Evolutionary conservation across 352 stramenopile genomes (phyloP).

Genomic region (Phytophthora ohioensis): DNA sequence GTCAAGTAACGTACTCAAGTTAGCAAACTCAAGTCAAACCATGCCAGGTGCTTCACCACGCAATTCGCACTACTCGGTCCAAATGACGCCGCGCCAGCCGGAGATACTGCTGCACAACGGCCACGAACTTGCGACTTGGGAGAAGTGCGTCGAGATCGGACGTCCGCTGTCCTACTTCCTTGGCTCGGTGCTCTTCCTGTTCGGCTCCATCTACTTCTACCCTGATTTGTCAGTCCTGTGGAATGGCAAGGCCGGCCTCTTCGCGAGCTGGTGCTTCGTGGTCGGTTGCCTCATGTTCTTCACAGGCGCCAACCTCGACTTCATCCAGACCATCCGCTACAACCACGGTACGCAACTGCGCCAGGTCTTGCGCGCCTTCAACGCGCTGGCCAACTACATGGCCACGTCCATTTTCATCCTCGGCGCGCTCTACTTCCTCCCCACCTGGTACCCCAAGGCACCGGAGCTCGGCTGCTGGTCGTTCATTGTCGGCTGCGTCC

Average conservation of each 20-base stretch:
- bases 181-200: slow-evolving; percentile 76
- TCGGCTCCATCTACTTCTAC: slow-evolving; percentile 87
- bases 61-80: slow-evolving; percentile 39
- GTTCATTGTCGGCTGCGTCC: slow-evolving; percentile 76
- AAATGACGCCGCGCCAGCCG: slow-evolving; percentile 33
- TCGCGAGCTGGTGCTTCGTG: slow-evolving; percentile 76
- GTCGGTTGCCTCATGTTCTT: slow-evolving; percentile 80
- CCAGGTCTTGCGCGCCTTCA: slow-evolving; percentile 71
- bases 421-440: slow-evolving; percentile 83
- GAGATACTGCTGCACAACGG: slow-evolving; percentile 26
- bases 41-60: slow-evolving; percentile 42
- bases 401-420: slow-evolving; percentile 79
- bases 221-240: slow-evolving; percentile 73
- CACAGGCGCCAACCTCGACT: slow-evolving; percentile 73
- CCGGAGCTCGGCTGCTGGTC: slow-evolving; percentile 76
- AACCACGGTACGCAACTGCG: slow-evolving; percentile 59
- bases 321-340: slow-evolving; percentile 69
- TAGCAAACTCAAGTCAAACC: slow-evolving; percentile 9
- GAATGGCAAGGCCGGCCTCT: slow-evolving; percentile 65
- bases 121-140: slow-evolving; percentile 43
- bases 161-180: slow-evolving; percentile 66
- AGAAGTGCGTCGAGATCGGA: slow-evolving; percentile 63
- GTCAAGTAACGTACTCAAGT: slow-evolving; percentile 34
- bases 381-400: slow-evolving; percentile 69
- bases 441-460: slow-evolving; percentile 72